phyloP scores from a whole-genome alignment of 805 yeast species.

The Barnettozyma botsteinii region DNA sequence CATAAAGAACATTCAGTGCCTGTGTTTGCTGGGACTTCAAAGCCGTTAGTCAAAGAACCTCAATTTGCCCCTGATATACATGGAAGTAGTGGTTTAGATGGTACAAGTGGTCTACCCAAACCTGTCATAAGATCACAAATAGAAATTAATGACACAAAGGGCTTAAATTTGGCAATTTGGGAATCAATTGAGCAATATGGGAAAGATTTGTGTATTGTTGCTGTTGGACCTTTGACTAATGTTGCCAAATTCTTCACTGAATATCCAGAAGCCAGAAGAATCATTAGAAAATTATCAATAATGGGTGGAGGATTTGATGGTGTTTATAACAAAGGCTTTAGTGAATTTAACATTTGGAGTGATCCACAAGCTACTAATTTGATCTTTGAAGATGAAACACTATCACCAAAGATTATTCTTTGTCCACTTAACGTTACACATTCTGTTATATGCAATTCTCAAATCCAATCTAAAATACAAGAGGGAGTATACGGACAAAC shows the following conservation, averaged over 20 bases:
- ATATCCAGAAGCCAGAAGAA: constrained; percentile 47
- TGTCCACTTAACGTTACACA: constrained; percentile 70
- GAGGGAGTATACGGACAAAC: constrained; percentile 29
- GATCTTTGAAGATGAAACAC: constrained; percentile 42
- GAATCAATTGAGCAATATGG: constrained; percentile 38
- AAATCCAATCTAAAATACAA: constrained; percentile 35
- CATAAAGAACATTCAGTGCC: constrained; percentile 40
- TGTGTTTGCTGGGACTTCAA: constrained; percentile 60
- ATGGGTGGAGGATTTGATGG: constrained; percentile 67
- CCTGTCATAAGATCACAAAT: constrained; percentile 33
- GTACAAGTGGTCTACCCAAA: constrained; percentile 53
- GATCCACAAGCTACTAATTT: constrained; percentile 73
- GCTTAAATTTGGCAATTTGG: constrained; percentile 29
- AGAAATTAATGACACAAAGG: constrained; percentile 34
- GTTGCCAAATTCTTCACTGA: constrained; percentile 48
- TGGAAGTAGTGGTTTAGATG: constrained; percentile 74
- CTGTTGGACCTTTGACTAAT: constrained; percentile 78
- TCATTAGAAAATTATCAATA: constrained; percentile 50
- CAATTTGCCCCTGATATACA: constrained; percentile 59
- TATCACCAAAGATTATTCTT: constrained; percentile 44
- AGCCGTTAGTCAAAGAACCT: constrained; percentile 49
- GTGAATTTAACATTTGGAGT: constrained; percentile 71
- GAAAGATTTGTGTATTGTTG: constrained; percentile 53
- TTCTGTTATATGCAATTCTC: constrained; percentile 46
- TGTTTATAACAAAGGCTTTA: constrained; percentile 33